Percentiles rank a stretch among this genome's conserved stretches.
phyloP scores from a whole-genome alignment of 2,329 filamentous ascomycete species.

The Diaporthe amygdali region DNA sequence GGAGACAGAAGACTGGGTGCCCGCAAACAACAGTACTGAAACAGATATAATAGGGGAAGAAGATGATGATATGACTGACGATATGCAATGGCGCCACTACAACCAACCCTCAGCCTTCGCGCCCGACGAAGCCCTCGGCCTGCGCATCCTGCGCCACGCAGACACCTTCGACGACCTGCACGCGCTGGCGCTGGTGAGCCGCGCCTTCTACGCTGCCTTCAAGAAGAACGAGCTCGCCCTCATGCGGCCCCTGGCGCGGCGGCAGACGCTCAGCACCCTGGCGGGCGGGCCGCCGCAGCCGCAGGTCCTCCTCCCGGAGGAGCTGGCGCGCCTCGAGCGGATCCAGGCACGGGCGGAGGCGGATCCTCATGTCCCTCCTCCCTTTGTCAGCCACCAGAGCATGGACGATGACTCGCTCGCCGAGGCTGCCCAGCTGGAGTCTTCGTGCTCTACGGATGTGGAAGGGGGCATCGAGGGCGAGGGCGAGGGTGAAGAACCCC shows the following conservation, averaged over 20 bases:
- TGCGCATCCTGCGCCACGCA: slow-evolving; percentile 46
- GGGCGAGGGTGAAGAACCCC: slow-evolving; percentile 1
- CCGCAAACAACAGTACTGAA: slow-evolving; percentile 34
- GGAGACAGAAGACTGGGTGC: neutral
- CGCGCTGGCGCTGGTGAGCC: slow-evolving; percentile 46
- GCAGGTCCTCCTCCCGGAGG: slow-evolving; percentile 18
- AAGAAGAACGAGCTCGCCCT: slow-evolving; percentile 49
- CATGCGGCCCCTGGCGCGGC: slow-evolving; percentile 32
- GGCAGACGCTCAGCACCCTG: slow-evolving; percentile 8
- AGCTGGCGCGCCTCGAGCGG: neutral
- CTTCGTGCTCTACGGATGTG: neutral
- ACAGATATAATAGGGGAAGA: neutral
- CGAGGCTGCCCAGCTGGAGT: slow-evolving; percentile 5
- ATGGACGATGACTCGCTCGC: neutral
- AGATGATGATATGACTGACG: neutral
- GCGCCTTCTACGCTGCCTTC: slow-evolving; percentile 49
- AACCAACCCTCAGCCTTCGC: neutral
- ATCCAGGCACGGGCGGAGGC: neutral
- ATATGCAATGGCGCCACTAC: neutral
- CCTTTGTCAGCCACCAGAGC: neutral
- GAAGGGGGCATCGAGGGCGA: neutral
- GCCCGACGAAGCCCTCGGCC: slow-evolving; percentile 38
- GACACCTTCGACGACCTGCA: slow-evolving; percentile 48
- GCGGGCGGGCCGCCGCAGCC: slow-evolving; percentile 1
- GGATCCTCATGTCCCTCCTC: neutral